A percentile compares a stretch with the other conserved stretches of the same genome.
These are phyloP conservation scores for Cordia subcordata DNA, from an alignment of 257 asterid species.

Conservation along the genomic window DNA sequence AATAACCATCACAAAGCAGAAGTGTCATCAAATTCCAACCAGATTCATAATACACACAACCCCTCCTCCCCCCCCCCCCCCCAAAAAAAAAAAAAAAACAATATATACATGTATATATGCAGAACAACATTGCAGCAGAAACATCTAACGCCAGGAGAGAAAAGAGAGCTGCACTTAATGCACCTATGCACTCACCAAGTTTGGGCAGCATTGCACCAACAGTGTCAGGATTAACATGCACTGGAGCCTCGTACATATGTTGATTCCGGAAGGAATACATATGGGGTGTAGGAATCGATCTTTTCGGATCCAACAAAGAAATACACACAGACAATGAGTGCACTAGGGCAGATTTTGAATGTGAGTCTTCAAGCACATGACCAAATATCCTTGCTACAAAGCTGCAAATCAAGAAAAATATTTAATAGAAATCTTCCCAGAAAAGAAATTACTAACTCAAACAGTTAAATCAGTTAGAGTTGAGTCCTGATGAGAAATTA, in stretches of 20 bases:
- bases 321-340: slow-evolving; percentile 84
- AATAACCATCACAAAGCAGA: no score
- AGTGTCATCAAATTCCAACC: no score
- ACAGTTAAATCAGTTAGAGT: background rate
- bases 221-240: slow-evolving; percentile 74
- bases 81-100: no score
- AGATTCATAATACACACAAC: no score
- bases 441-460: slow-evolving; percentile 4
- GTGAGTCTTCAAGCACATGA: slow-evolving; percentile 83
- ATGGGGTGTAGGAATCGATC: slow-evolving; percentile 65
- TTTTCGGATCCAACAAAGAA: slow-evolving; percentile 87
- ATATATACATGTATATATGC: no score
- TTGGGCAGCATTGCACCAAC: slow-evolving; percentile 94
- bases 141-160: background rate
- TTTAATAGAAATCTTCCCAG: background rate
- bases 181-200: slow-evolving; percentile 47
- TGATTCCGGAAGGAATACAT: slow-evolving; percentile 82
- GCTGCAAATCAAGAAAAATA: slow-evolving; percentile 41
- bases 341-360: slow-evolving; percentile 80
- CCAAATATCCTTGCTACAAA: slow-evolving; percentile 83
- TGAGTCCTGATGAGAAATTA: slow-evolving; percentile 8
- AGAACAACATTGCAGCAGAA: no score
- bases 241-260: slow-evolving; percentile 64
- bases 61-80: no score
- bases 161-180: background rate